Evolutionary conservation across 78 protist species (phyloP).

Genomic region (Creolimax fragrantissima): DNA sequence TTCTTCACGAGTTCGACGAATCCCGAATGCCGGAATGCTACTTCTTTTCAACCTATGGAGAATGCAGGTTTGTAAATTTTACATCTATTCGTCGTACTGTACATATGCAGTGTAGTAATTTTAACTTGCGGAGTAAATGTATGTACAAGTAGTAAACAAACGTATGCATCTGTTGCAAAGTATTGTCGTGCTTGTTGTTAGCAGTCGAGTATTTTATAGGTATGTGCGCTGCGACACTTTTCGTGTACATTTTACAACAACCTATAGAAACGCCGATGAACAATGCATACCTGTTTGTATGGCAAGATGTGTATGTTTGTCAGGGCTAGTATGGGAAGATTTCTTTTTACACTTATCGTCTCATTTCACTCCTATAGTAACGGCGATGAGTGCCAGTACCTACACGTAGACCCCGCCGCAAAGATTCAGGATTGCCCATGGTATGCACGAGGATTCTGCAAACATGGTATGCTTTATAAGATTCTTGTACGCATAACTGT

Average conservation of each 20-base stretch:
- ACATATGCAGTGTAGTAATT: background rate
- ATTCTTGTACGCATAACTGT: background rate
- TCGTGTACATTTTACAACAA: too few relatives aligned
- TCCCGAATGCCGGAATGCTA: conserved; percentile 80
- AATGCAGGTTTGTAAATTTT: background rate
- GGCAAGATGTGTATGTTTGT: too few relatives aligned
- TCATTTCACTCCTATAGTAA: too few relatives aligned
- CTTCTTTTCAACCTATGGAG: conserved; percentile 48
- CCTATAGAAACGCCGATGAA: too few relatives aligned
- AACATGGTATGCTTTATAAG: conserved; percentile 36
- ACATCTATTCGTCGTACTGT: background rate
- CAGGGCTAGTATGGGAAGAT: too few relatives aligned
- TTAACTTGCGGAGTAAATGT: background rate
- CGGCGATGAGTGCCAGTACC: conserved; percentile 65
- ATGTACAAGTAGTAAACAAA: too few relatives aligned
- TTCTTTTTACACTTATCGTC: too few relatives aligned
- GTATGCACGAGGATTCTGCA: conserved; percentile 84
- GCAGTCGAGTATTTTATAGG: too few relatives aligned
- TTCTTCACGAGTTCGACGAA: conserved; percentile 74
- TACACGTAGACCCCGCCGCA: conserved; percentile 70
- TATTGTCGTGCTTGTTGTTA: too few relatives aligned
- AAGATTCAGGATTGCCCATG: conserved; percentile 75
- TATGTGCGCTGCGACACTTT: too few relatives aligned
- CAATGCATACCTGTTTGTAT: too few relatives aligned
- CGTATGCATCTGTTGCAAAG: too few relatives aligned